These are phyloP conservation scores for Amanita fuliginea DNA, from an alignment of 768 basidiomycete species.

Conservation along the genomic window DNA sequence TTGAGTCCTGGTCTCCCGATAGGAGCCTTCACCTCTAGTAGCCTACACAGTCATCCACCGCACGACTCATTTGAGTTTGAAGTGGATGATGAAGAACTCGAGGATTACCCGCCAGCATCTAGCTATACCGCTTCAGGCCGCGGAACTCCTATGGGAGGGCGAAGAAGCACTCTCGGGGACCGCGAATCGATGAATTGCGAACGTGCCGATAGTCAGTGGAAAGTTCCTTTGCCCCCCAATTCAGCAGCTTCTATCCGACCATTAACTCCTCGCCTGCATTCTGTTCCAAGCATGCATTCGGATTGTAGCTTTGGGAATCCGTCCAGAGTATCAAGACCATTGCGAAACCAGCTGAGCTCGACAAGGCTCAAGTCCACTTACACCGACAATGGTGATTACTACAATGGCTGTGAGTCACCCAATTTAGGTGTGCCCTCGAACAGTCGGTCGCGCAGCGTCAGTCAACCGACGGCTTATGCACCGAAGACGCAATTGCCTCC, in stretches of 20 bases:
- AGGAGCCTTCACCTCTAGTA: conserved; percentile 21
- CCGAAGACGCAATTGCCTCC: conserved; percentile 48
- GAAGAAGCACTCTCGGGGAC: conserved; percentile 21
- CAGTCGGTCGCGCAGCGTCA: conserved; percentile 64
- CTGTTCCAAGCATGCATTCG: conserved; percentile 23
- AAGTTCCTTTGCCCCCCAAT: conserved; percentile 24
- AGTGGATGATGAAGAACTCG: conserved; percentile 60
- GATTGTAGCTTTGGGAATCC: conserved; percentile 31
- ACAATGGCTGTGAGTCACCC: conserved; percentile 18
- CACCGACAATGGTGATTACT: conserved; percentile 32
- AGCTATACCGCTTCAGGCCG: conserved; percentile 46
- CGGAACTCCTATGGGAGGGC: conserved; percentile 58
- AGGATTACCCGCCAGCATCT: conserved; percentile 55
- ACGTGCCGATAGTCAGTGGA: background rate
- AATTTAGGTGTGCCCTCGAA: conserved; percentile 19
- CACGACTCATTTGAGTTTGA: conserved; percentile 67
- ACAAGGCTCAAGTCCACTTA: conserved; percentile 45
- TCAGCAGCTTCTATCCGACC: conserved; percentile 24
- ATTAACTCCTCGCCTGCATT: conserved; percentile 33
- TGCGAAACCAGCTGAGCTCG: conserved; percentile 66
- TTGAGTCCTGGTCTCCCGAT: conserved; percentile 15
- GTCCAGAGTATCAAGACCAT: conserved; percentile 16
- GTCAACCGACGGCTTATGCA: conserved; percentile 64
- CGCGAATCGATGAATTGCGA: conserved; percentile 34
- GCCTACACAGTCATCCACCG: conserved; percentile 46